These are phyloP conservation scores for Leptomonas seymouri DNA, from an alignment of 208 protist species.

Conservation along the genomic window DNA sequence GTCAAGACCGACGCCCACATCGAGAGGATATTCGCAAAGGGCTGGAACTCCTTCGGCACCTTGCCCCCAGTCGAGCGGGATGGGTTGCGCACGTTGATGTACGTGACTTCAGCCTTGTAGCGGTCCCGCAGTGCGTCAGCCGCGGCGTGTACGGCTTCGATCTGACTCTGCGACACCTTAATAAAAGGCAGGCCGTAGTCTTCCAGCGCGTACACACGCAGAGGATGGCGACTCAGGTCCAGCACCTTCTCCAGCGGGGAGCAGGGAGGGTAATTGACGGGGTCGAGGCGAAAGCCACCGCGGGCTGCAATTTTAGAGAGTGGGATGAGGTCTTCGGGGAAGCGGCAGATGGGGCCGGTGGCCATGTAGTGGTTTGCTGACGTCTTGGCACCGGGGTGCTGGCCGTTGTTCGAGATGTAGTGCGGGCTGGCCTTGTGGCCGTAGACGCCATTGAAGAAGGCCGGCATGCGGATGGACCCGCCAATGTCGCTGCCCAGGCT, in stretches of 20 bases:
- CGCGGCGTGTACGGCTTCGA: slow-evolving; percentile 60
- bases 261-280: slow-evolving; percentile 59
- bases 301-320: slow-evolving; percentile 70
- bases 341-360: slow-evolving; percentile 84
- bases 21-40: slow-evolving; percentile 60
- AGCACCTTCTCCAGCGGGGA: slow-evolving; percentile 58
- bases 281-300: slow-evolving; percentile 81
- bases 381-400: slow-evolving; percentile 72
- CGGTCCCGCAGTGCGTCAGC: slow-evolving; percentile 52
- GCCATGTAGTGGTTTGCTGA: slow-evolving; percentile 86
- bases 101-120: slow-evolving; percentile 68
- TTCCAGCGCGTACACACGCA: slow-evolving; percentile 83
- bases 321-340: slow-evolving; percentile 83
- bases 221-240: slow-evolving; percentile 32
- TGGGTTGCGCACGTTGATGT: slow-evolving; percentile 72
- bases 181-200: slow-evolving; percentile 73
- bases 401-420: slow-evolving; percentile 82
- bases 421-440: slow-evolving; percentile 88
- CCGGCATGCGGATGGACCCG: slow-evolving; percentile 91
- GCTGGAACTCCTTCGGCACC: slow-evolving; percentile 56
- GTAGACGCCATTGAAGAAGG: slow-evolving; percentile 91
- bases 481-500: slow-evolving; percentile 90
- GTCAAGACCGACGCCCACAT: slow-evolving; percentile 76
- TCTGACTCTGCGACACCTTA: slow-evolving; percentile 50
- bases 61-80: slow-evolving; percentile 60